Evolutionary conservation across 352 stramenopile species (phyloP), one percentile per base, ranked within the genome.

Genomic region (Globisporangium parvum): DNA sequence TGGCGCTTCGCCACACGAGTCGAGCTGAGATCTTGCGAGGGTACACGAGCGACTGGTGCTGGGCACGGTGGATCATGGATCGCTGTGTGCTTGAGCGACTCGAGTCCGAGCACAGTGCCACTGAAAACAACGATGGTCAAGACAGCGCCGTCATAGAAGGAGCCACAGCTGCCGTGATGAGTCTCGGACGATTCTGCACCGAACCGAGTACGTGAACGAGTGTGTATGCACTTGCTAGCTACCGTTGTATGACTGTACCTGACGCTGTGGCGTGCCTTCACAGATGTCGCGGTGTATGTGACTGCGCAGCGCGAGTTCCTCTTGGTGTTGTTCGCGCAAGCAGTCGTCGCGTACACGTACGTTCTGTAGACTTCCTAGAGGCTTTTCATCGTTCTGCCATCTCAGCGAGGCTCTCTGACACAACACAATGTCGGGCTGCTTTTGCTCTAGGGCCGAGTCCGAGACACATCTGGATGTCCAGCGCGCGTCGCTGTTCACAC

Each of bases 401-500:
- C 39, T n/a, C 10, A 11, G 6, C 31, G 10, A 12, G 31, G 10
- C 31, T 37, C 31, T 9, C 31, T 37, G 31, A 37, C 31, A 9
- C 31, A 33, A 33, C 9, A 4, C 3, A 26, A 6, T 17, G 3
- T 21, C 5, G 26, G 26, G n/a, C n/a, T 40, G 18, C 15, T 24
- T 6, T 37, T 49, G 6, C 10, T 3, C 14, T n/a, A 62, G 41
- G 24, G 11, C 28, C 6, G 39, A 28, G 1, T 37, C 50, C 5
- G 18, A 9, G 3, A 15, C 11, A 31, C 6, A 8, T 20, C 20
- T 59, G 44, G 51, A 67, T 46, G 40, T 73, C 14, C 65, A 58
- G 40, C 57, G 67, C 23, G 61, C 60, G n/a, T 52, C 67, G 5
- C 54, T 69, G 6, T 75, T 75, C 35, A 63, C 57, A 14, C 42